These are phyloP conservation scores for Solanum pimpinellifolium DNA, from an alignment of 257 asterid species.

Conservation along the genomic window DNA sequence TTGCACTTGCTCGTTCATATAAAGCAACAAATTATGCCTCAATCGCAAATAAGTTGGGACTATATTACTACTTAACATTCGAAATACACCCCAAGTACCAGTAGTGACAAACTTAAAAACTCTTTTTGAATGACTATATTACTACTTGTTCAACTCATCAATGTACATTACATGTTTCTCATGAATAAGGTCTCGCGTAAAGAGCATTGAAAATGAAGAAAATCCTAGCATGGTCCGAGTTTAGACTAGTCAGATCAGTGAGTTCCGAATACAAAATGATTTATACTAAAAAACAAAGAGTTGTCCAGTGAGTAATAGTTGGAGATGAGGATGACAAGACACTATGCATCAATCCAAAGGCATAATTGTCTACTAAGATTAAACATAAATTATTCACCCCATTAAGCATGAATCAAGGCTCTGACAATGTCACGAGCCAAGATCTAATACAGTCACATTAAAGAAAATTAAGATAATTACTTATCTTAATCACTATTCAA, in stretches of 20 bases:
- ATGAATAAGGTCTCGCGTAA: background rate
- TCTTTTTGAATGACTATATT: background rate
- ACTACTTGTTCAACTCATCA: background rate
- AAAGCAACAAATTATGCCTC: background rate
- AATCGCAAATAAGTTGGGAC: background rate
- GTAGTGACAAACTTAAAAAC: background rate
- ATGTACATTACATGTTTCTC: background rate
- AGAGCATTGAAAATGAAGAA: background rate
- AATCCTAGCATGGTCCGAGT: background rate
- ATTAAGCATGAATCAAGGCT: background rate
- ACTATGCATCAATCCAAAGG: slow-evolving; percentile 3
- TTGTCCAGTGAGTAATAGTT: background rate
- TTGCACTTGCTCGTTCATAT: background rate
- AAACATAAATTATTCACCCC: background rate
- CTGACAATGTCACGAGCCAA: slow-evolving; percentile 12
- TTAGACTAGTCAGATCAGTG: background rate
- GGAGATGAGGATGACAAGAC: background rate
- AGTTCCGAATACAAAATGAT: background rate
- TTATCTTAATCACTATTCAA: background rate
- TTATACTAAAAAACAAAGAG: background rate
- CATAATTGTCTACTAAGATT: background rate
- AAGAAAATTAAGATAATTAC: background rate
- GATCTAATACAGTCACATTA: background rate
- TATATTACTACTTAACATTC: background rate
- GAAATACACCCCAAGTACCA: background rate